These are phyloP conservation scores for Onygenales sp. DNA, from an alignment of 2,329 filamentous ascomycete species.

Conservation along the genomic window DNA sequence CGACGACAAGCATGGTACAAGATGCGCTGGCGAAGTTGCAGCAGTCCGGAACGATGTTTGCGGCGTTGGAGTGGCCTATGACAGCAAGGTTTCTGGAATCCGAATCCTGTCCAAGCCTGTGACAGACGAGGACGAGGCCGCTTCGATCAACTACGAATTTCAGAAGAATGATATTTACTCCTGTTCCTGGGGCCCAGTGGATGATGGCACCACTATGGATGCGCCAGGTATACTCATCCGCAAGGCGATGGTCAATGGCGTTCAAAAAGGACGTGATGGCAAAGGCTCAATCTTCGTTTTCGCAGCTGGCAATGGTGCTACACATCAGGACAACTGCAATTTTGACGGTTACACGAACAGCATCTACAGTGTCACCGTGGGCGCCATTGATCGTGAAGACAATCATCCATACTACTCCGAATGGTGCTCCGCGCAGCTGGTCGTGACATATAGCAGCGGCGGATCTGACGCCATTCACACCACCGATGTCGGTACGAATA, in stretches of 20 bases:
- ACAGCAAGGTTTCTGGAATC: conserved; percentile 80
- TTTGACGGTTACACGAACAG: conserved; percentile 99
- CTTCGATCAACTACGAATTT: conserved; percentile 84
- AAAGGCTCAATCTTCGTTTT: conserved; percentile 93
- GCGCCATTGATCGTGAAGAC: conserved; percentile 79
- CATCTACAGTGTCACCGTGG: conserved; percentile 96
- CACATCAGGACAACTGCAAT: conserved; percentile 88
- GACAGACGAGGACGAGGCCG: conserved; percentile 82
- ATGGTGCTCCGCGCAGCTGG: conserved; percentile 86
- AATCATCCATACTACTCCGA: conserved; percentile 95
- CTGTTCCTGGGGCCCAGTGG: conserved; percentile 94
- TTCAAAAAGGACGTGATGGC: conserved; percentile 76
- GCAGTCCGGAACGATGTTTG: conserved; percentile 90
- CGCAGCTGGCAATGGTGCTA: conserved; percentile 87
- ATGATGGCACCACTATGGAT: conserved; percentile 91
- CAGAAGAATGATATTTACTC: conserved; percentile 95
- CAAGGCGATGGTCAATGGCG: conserved; percentile 80
- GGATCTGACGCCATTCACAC: conserved; percentile 86
- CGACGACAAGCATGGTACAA: conserved; percentile 84
- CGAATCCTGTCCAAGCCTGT: conserved; percentile 89
- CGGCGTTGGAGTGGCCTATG: conserved; percentile 90
- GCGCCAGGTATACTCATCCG: conserved; percentile 81
- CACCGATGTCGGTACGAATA: conserved; percentile 78
- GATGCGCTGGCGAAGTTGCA: conserved; percentile 88
- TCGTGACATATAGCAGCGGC: conserved; percentile 94